Evolutionary conservation across 805 yeast species (phyloP), one percentile per base, ranked within the genome.

Genomic region (Metschnikowia cubensis): DNA sequence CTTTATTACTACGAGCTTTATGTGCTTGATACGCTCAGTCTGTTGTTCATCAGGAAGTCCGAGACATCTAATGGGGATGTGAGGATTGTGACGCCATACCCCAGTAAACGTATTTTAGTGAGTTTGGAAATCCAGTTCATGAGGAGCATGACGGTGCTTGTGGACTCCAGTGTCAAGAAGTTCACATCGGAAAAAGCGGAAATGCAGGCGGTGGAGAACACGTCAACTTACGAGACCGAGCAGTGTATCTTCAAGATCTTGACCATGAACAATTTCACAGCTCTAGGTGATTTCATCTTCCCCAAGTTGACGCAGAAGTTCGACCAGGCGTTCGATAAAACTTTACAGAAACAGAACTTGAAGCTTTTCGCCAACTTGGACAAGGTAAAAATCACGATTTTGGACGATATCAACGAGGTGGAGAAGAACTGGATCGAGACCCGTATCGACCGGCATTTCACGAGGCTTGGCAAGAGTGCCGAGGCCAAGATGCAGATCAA

Each of bases 121-220:
- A 68, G 74, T 49, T 61, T 73, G 50, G 78, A 73, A 59, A 71
- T 73, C 42, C 78, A 73, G 52, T 73, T 73, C 51, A 70, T 73
- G 73, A 58, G 78, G 55, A 67, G 74, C 56, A 62, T 73, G 57
- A 71, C 69, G 42, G 68, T 71, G 10, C 56, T 72, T 10, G 60
- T 71, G 38, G 77, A 73, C 45, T 71, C 77, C 1, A 62, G 70
- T 15, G 68, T 73, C 69, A 73, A 73, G 52, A 65, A 60, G 49
- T 73, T 69, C 51, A 64, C 62, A 13, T 50, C 50, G 2, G 60
- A 58, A 34, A 55, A 58, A 34, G 29, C 55, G 1, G 36, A 42
- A 14, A 20, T 47, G 14, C 41, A 43, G n/a, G 55, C 65, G 17
- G 21, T 34, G 45, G 56, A 38, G 22, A 48, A 42, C 3, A 38